These are phyloP conservation scores for Cladorrhinum sp. DNA, from an alignment of 2,329 filamentous ascomycete genomes.

Conservation along the genomic window DNA sequence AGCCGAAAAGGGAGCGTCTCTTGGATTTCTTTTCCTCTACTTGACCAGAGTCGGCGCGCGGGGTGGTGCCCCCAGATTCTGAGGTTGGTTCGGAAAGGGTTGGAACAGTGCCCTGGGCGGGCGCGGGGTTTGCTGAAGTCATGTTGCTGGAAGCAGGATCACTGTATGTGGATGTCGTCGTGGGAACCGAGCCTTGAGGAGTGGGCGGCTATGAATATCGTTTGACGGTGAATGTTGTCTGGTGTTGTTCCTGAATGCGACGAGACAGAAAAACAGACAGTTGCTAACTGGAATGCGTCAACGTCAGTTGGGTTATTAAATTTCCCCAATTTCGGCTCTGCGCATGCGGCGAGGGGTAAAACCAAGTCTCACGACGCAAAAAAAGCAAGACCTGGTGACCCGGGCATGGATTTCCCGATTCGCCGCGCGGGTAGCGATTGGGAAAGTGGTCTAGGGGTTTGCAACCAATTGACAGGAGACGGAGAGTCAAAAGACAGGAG, in stretches of 20 bases:
- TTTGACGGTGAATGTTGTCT: not conserved
- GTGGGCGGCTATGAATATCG: not conserved
- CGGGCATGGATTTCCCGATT: constrained; percentile 21
- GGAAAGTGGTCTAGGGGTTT: constrained; percentile 18
- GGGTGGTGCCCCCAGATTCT: constrained; percentile 33
- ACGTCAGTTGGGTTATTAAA: constrained; percentile 3
- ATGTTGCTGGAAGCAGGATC: constrained; percentile 21
- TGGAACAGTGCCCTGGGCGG: constrained; percentile 30
- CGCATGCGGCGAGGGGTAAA: constrained; percentile 17
- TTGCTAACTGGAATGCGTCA: constrained; percentile 4
- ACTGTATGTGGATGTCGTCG: not conserved
- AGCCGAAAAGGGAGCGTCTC: constrained; percentile 58
- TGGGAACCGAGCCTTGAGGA: not conserved
- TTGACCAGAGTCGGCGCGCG: constrained; percentile 25
- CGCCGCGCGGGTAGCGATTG: constrained; percentile 24
- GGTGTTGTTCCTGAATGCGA: not conserved
- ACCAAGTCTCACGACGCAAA: constrained; percentile 16
- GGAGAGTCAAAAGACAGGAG: not conserved
- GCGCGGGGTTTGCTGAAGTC: constrained; percentile 29
- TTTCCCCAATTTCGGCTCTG: constrained; percentile 21
- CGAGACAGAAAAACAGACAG: not conserved
- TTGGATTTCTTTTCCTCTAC: constrained; percentile 41
- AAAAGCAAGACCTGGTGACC: constrained; percentile 21
- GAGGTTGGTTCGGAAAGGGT: constrained; percentile 24
- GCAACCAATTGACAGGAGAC: constrained; percentile 19